phyloP scores from a whole-genome alignment of 768 basidiomycete species.

The Tephrocybe sp. region DNA sequence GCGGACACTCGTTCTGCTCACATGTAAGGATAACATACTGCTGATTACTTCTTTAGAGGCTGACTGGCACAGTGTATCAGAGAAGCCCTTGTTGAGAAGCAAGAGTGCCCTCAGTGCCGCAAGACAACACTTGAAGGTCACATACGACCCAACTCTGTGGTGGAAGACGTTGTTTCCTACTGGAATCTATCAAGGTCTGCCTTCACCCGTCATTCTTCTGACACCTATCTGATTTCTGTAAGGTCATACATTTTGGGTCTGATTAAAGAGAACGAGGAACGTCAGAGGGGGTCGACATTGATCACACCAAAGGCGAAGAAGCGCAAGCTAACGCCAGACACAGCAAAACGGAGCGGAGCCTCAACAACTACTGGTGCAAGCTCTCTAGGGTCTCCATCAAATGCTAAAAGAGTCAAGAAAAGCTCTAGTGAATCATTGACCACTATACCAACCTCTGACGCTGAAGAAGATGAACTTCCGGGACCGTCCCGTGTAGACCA shows the following conservation, averaged over 20 bases:
- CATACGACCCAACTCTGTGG: slow-evolving; percentile 63
- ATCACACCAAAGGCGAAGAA: slow-evolving; percentile 16
- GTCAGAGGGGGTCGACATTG: slow-evolving; percentile 1
- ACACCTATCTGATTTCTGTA: neutral
- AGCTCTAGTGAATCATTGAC: slow-evolving; percentile 10
- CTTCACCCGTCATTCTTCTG: neutral
- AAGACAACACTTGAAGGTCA: slow-evolving; percentile 58
- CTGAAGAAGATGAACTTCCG: slow-evolving; percentile 31
- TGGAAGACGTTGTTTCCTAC: slow-evolving; percentile 69
- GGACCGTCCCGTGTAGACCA: slow-evolving; percentile 2
- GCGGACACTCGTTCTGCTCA: slow-evolving; percentile 86
- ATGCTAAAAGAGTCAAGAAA: slow-evolving; percentile 15
- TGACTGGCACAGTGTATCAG: slow-evolving; percentile 62
- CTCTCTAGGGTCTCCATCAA: slow-evolving; percentile 20
- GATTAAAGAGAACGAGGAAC: slow-evolving; percentile 31
- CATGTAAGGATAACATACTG: slow-evolving; percentile 41
- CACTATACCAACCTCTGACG: slow-evolving; percentile 35
- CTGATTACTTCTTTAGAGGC: neutral
- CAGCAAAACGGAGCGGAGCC: neutral
- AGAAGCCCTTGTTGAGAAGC: slow-evolving; percentile 51
- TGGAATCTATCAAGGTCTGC: slow-evolving; percentile 72
- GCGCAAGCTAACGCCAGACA: slow-evolving; percentile 13
- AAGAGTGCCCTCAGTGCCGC: slow-evolving; percentile 75
- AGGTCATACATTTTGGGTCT: slow-evolving; percentile 47
- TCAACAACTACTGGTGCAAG: slow-evolving; percentile 13